Percentiles rank a stretch among this genome's conserved stretches.
Evolutionary conservation across 2,329 filamentous ascomycete species (phyloP).

Genomic region (Cyphellophora attinorum): DNA sequence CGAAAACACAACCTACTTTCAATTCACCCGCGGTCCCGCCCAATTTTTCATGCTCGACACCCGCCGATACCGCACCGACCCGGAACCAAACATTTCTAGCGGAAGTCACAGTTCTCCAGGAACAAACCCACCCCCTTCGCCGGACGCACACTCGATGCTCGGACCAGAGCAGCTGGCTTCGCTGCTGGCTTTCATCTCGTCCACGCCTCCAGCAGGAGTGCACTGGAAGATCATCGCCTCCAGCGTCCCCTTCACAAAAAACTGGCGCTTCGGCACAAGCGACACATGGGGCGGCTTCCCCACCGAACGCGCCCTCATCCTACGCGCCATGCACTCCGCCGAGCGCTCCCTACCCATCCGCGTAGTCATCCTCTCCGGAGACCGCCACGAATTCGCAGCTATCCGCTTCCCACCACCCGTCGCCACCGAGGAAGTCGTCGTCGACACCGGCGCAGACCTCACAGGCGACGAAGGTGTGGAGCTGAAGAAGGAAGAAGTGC

Average conservation of each 20-base stretch:
- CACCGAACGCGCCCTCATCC: slow-evolving; percentile 63
- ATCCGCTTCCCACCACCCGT: slow-evolving; percentile 56
- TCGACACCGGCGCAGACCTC: neutral
- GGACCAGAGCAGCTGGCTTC: slow-evolving; percentile 69
- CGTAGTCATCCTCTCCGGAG: slow-evolving; percentile 76
- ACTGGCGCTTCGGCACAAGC: slow-evolving; percentile 78
- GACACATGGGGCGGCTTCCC: slow-evolving; percentile 96
- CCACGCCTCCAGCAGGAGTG: slow-evolving; percentile 64
- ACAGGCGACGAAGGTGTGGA: slow-evolving; percentile 1
- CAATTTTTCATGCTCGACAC: slow-evolving; percentile 95
- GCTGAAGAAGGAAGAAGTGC: neutral
- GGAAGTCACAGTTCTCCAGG: slow-evolving; percentile 3
- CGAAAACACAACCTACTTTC: slow-evolving; percentile 67
- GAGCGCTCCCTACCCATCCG: slow-evolving; percentile 61
- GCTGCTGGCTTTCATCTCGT: slow-evolving; percentile 65
- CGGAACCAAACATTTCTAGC: slow-evolving; percentile 15
- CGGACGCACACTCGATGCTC: slow-evolving; percentile 67
- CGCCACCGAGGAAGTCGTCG: slow-evolving; percentile 9
- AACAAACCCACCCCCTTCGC: slow-evolving; percentile 13
- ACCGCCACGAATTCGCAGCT: slow-evolving; percentile 93
- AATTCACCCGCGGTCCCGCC: slow-evolving; percentile 80
- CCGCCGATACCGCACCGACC: slow-evolving; percentile 64
- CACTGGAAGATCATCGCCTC: slow-evolving; percentile 91
- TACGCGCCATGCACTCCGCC: slow-evolving; percentile 88
- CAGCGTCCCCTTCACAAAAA: slow-evolving; percentile 92